These are phyloP conservation scores for Nicotiana knightiana DNA, from an alignment of 257 asterid genomes.

Conservation along the genomic window DNA sequence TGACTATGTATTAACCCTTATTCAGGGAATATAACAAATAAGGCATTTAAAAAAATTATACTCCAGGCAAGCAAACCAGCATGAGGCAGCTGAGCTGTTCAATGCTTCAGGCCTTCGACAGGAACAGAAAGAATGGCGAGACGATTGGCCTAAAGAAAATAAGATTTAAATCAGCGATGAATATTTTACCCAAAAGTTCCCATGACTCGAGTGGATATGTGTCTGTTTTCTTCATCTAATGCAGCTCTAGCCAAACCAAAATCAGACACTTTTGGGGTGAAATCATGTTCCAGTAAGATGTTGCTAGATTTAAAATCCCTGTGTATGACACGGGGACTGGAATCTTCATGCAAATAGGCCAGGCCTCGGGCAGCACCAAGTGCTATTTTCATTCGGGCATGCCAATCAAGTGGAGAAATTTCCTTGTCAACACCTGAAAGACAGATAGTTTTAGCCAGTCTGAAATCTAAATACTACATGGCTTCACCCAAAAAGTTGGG, in stretches of 20 bases:
- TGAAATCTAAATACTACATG: background rate
- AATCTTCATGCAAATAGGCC: constrained; percentile 93
- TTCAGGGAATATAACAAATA: background rate
- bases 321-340: constrained; percentile 93
- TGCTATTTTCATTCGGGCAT: constrained; percentile 80
- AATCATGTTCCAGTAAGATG: constrained; percentile 76
- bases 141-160: background rate
- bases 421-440: constrained; percentile 67
- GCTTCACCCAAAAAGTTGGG: background rate
- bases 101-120: background rate
- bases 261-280: constrained; percentile 86
- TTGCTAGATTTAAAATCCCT: constrained; percentile 95
- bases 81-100: background rate
- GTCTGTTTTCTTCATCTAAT: constrained; percentile 66
- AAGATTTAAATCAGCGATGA: background rate
- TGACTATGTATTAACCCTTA: background rate
- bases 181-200: constrained; percentile 85
- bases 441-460: background rate
- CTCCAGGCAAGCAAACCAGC: background rate
- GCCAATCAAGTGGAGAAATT: constrained; percentile 77
- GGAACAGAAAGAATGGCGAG: background rate
- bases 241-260: constrained; percentile 90
- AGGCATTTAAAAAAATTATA: background rate
- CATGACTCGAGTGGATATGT: constrained; percentile 94
- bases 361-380: constrained; percentile 96